These are phyloP conservation scores for Kluyveromyces siamensis DNA, from an alignment of 805 yeast species.

Conservation along the genomic window DNA sequence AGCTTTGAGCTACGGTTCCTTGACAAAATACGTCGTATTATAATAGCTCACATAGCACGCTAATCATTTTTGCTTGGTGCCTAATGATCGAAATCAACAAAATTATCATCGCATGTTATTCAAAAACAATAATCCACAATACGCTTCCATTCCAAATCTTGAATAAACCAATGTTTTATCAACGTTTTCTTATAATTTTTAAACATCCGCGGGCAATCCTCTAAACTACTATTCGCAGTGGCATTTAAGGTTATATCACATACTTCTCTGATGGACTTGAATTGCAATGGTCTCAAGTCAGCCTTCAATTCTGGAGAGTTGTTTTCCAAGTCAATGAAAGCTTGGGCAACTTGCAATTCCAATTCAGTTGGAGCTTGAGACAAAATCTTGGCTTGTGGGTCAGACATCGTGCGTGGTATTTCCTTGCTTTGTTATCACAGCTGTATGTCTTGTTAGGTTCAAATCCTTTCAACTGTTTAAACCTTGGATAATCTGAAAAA, in stretches of 20 bases:
- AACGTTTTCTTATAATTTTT: too few species aligned
- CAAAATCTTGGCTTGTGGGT: constrained; percentile 84
- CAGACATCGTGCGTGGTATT: constrained; percentile 62
- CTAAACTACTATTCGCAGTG: too few species aligned
- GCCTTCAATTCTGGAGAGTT: constrained; percentile 94
- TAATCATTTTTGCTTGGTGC: too few species aligned
- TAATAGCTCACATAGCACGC: too few species aligned
- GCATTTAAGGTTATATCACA: constrained; percentile 15
- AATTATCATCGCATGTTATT: too few species aligned
- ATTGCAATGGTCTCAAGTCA: constrained; percentile 96
- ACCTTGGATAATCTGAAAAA: neutral
- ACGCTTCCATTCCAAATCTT: too few species aligned
- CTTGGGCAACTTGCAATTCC: constrained; percentile 99
- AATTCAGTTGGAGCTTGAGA: constrained; percentile 94
- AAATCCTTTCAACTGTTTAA: neutral
- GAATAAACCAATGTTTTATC: too few species aligned
- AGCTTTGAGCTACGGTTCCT: too few species aligned
- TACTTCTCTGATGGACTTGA: constrained; percentile 93
- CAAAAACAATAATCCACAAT: too few species aligned
- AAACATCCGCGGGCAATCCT: too few species aligned
- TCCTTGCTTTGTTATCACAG: constrained; percentile 9
- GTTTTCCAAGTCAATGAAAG: constrained; percentile 90
- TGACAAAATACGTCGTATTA: too few species aligned
- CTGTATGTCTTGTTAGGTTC: neutral
- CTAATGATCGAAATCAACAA: too few species aligned